Base-by-base conservation (phyloP, 345 rosid genomes). In the Viola odorata region DNA sequence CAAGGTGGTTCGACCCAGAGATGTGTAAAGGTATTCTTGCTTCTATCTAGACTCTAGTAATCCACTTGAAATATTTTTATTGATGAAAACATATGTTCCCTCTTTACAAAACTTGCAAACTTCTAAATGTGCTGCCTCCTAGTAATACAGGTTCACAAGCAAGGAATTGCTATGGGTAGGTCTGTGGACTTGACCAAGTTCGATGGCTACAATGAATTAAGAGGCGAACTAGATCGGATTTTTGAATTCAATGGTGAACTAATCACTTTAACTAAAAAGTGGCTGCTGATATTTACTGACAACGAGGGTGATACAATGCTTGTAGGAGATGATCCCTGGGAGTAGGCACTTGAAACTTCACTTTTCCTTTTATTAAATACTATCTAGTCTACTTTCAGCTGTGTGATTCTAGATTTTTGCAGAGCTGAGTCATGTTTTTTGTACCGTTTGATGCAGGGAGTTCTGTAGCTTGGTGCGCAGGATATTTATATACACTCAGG, bases 261-360 rank as follows among this genome's bases (percentile, higher is more conserved):
- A 55, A 75, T 72, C 45, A 88, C 87, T 79, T 82, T 85, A 8
- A 82, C 78, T 48, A 84, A 87, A 72, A 94, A 96, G 62, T 92
- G 98, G 98, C 79, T 70, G 68, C 74, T 92, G 67, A 73, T 92
- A 71, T 92, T 85, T 73, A 92, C 94, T 0, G 96, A 89, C 78
- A 81, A 96, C 42, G 96, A 89, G 77, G 87, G 83, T 50, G 98
- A 89, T 75, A 79, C 87, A 71, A 89, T 89, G 96, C 96, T 85
- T 12, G 95, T 89, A 38, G 98, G 98, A 0, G 96, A 92, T 64
- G 95, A 85, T 50, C 92, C 96, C 17, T 92, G 98, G 98, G 94
- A 76, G 98, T 92, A 83, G 81, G 96, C 79, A 37, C 32, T 23
- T 23, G 32, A 23, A 23, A 23, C 32, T 23, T 23, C 32, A 0